A percentile compares a stretch with the other conserved stretches of the same genome.
phyloP scores from a whole-genome alignment of 768 basidiomycete genomes.

The Mycena albidolilacea region DNA sequence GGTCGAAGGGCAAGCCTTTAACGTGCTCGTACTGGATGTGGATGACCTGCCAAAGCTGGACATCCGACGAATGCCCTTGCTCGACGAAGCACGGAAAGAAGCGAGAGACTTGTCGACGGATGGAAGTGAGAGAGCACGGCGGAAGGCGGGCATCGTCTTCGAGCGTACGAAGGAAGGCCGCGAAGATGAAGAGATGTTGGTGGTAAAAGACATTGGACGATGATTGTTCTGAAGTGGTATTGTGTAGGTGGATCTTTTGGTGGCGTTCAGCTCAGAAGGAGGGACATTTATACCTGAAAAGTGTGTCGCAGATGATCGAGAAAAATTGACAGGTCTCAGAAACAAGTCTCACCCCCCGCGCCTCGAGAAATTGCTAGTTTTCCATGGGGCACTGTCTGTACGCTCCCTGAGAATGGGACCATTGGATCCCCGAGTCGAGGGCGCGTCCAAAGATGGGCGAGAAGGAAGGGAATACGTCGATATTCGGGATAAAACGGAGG shows the following conservation, averaged over 20 bases:
- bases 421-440: background rate
- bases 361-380: background rate
- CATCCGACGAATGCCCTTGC: slow-evolving; percentile 15
- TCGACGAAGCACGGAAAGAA: slow-evolving; percentile 14
- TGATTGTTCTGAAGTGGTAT: background rate
- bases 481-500: background rate
- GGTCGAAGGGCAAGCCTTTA: background rate
- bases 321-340: slow-evolving; percentile 23
- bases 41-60: slow-evolving; percentile 8
- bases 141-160: slow-evolving; percentile 26
- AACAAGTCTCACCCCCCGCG: background rate
- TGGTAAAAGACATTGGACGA: slow-evolving; percentile 2
- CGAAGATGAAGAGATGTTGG: background rate
- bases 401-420: background rate
- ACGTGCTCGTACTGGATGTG: background rate
- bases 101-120: slow-evolving; percentile 21
- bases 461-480: background rate
- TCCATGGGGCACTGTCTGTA: background rate
- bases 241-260: background rate
- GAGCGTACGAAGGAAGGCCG: slow-evolving; percentile 19
- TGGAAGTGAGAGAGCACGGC: slow-evolving; percentile 4
- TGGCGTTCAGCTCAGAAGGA: background rate
- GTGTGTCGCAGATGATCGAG: slow-evolving; percentile 12
- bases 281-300: slow-evolving; percentile 25
- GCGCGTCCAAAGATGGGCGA: slow-evolving; percentile 5